These are phyloP conservation scores for Phytopythium vexans DNA, from an alignment of 352 stramenopile genomes.

Conservation along the genomic window DNA sequence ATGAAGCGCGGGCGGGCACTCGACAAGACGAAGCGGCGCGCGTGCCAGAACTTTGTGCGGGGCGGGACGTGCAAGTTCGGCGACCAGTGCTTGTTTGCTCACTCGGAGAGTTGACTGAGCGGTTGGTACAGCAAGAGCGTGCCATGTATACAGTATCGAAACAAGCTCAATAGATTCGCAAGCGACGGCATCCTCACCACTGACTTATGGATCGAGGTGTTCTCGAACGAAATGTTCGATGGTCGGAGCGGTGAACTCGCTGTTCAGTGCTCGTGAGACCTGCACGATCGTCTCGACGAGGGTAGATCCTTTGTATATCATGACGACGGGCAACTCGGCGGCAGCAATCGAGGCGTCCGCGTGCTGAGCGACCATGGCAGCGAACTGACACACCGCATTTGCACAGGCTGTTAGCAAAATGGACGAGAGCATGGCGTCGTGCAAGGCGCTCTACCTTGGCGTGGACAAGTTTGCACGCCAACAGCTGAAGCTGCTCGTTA, in stretches of 20 bases:
- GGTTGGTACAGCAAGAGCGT: constrained; percentile 5
- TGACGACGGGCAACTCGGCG: constrained; percentile 59
- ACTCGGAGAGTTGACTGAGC: constrained; percentile 12
- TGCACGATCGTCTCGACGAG: constrained; percentile 63
- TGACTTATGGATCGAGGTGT: constrained; percentile 23
- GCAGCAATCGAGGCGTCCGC: constrained; percentile 66
- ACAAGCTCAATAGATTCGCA: too few species aligned
- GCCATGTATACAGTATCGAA: background rate
- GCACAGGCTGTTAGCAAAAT: constrained; percentile 3
- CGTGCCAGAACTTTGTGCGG: constrained; percentile 51
- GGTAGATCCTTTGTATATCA: constrained; percentile 53
- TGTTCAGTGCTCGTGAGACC: constrained; percentile 48
- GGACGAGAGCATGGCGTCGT: background rate
- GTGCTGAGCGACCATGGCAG: constrained; percentile 55
- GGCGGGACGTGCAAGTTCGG: constrained; percentile 62
- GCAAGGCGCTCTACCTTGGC: constrained; percentile 39
- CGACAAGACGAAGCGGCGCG: constrained; percentile 47
- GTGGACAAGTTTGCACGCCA: constrained; percentile 53
- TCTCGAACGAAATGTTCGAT: constrained; percentile 34
- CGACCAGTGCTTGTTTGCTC: constrained; percentile 71
- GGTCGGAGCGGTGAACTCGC: constrained; percentile 60
- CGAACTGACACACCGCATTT: constrained; percentile 34
- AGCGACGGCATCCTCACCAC: background rate
- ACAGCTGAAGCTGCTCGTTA: constrained; percentile 56
- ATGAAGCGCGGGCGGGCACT: constrained; percentile 50